Evolutionary conservation across 1,139 yeast genomes (phyloP), one percentile per base, ranked within the genome.

Genomic region (Protomyces macrosporus): DNA sequence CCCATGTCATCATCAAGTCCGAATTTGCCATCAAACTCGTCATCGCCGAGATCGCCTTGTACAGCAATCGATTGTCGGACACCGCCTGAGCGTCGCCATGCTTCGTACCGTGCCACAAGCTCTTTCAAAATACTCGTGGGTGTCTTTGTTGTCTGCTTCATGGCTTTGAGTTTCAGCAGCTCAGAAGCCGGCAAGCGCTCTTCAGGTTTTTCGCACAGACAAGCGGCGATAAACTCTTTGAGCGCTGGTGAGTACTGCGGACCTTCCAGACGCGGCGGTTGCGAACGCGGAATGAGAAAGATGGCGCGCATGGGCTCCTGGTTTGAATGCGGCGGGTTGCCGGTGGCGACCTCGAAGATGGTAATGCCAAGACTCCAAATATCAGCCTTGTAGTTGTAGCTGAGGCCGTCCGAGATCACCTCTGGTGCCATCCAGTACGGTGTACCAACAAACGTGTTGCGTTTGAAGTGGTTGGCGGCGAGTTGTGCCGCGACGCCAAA

Each of bases 381-480:
- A 73, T 90, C 97, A 0, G 95, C 96, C 65, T 67, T 90, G 60
- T 84, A 83, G 71, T 89, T 88, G 74, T 90, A 90, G 1, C 87
- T 80, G 30, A 87, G 87, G 39, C 98, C 98, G 73, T 93, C 98
- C 72, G 91, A 83, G 53, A 93, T 93, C 34, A 93, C 98, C 74
- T 93, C 98, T 0, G 98, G 98, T 0, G 98, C 98, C 99, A 95
- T 95, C 99, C 99, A 95, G 74, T 91, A 95, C 0, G 98, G 98
- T 0, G 99, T 95, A 4, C 99, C 99, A 0, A 96, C 98, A 84
- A 93, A 90, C 0, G 98, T 93, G 52, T 93, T 89, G 71, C 98
- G 81, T 72, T 91, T 88, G 58, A 85, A 75, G 39, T 86, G 85
- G 51, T 86, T 83, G n/a, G 91, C 81, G 0, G 95, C 84, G 48